Conservation (phyloP, 2,329 filamentous ascomycete species). For the Leptographium procerum region DNA sequence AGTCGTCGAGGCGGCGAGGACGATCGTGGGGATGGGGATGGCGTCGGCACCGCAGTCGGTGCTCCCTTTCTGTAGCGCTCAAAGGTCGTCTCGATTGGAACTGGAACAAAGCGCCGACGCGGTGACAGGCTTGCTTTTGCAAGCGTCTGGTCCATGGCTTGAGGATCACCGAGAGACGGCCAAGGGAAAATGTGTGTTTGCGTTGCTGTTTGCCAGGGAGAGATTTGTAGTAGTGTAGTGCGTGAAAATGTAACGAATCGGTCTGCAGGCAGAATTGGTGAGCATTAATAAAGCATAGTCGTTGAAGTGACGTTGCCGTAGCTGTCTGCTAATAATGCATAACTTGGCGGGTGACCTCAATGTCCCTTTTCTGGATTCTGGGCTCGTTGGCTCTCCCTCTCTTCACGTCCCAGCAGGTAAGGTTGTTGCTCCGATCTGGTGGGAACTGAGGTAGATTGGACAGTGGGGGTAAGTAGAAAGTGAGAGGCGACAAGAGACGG, state of each 20-base stretch:
- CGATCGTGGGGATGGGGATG: conserved; percentile 28
- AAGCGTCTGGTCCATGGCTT: neutral
- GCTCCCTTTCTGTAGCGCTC: conserved; percentile 42
- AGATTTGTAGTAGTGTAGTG: neutral
- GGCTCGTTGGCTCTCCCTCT: neutral
- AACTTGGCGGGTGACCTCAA: neutral
- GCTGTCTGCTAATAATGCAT: neutral
- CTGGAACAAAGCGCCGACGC: conserved; percentile 49
- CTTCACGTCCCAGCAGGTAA: neutral
- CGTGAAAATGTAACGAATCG: neutral
- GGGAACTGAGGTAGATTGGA: neutral
- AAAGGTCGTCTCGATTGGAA: conserved; percentile 62
- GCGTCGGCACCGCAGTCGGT: conserved; percentile 42
- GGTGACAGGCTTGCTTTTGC: neutral
- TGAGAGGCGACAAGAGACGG: neutral
- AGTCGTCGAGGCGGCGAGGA: conserved; percentile 14
- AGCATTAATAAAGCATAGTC: neutral
- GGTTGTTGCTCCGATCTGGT: neutral
- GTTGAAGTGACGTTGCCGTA: neutral
- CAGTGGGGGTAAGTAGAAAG: neutral
- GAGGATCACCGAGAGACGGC: neutral
- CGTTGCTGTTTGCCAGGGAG: neutral
- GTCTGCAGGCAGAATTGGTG: neutral
- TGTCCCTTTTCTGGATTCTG: neutral
- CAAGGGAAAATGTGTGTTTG: neutral